These are phyloP conservation scores for Rhizoclosmatium sp. DNA, from an alignment of 192 early-diverging fungal genomes.

Conservation along the genomic window DNA sequence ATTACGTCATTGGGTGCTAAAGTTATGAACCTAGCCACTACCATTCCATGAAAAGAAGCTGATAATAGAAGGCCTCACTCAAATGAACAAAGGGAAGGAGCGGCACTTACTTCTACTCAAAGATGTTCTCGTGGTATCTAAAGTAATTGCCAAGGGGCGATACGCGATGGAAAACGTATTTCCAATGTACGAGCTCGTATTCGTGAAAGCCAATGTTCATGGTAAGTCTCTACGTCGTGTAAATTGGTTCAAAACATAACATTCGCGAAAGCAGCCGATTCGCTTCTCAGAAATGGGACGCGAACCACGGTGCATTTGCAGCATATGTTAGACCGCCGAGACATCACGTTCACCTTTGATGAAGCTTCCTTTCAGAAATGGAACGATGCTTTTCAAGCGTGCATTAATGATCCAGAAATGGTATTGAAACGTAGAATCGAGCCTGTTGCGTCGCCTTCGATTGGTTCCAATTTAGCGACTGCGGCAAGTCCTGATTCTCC, in stretches of 20 bases:
- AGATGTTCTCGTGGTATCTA: slow-evolving; percentile 58
- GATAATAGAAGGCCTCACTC: slow-evolving; percentile 53
- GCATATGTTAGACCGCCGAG: slow-evolving; percentile 23
- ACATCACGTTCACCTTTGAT: slow-evolving; percentile 23
- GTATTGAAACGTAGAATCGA: slow-evolving; percentile 27
- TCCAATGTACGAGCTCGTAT: slow-evolving; percentile 33
- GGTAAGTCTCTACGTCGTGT: background rate
- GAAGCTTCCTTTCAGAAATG: slow-evolving; percentile 7
- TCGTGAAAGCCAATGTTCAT: slow-evolving; percentile 21
- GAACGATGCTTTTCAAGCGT: slow-evolving; percentile 26
- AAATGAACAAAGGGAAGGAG: slow-evolving; percentile 55
- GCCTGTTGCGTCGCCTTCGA: background rate
- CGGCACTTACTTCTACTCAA: slow-evolving; percentile 57
- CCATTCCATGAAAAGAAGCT: slow-evolving; percentile 54
- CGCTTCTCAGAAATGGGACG: slow-evolving; percentile 3
- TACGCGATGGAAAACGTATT: slow-evolving; percentile 52
- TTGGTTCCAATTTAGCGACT: background rate
- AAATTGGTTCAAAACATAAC: background rate
- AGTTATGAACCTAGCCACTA: slow-evolving; percentile 43
- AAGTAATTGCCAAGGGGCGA: slow-evolving; percentile 42
- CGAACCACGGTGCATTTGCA: slow-evolving; percentile 21
- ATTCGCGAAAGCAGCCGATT: background rate
- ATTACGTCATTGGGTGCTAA: background rate
- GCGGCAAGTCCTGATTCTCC: background rate
- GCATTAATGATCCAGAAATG: slow-evolving; percentile 35